These are phyloP conservation scores for Fonsecaea pugnacius DNA, from an alignment of 2,329 filamentous ascomycete genomes.

Conservation along the genomic window DNA sequence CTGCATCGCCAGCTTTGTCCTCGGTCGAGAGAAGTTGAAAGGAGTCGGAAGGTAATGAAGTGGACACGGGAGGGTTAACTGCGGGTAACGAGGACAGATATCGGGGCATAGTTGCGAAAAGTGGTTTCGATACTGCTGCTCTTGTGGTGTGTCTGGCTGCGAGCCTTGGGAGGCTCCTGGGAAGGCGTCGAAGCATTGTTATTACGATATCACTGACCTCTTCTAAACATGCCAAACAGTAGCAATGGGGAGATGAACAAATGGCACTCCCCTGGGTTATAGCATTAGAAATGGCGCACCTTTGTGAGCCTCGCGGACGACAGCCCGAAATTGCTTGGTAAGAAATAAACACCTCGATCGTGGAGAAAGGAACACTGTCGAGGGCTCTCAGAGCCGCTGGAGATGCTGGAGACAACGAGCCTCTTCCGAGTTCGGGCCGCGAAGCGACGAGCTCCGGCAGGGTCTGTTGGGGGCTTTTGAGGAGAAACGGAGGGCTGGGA, in stretches of 20 bases:
- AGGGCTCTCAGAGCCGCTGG: neutral
- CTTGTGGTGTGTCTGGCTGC: conserved; percentile 17
- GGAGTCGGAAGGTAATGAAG: conserved; percentile 69
- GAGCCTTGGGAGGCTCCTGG: conserved; percentile 31
- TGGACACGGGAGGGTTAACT: conserved; percentile 66
- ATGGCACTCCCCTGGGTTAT: neutral
- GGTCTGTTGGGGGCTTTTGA: neutral
- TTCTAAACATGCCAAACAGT: conserved; percentile 4
- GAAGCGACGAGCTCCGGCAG: conserved; percentile 10
- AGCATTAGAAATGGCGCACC: conserved; percentile 5
- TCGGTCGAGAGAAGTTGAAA: conserved; percentile 83
- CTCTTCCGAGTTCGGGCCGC: conserved; percentile 11
- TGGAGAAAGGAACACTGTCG: neutral
- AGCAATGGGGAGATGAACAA: neutral
- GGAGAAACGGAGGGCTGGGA: conserved; percentile 5
- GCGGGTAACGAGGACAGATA: conserved; percentile 62
- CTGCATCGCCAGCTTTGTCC: conserved; percentile 76
- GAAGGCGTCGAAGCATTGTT: conserved; percentile 31
- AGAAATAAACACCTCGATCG: neutral
- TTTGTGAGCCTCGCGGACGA: conserved; percentile 1
- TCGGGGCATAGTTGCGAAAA: conserved; percentile 38
- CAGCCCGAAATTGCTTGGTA: conserved; percentile 23
- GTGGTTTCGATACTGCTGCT: conserved; percentile 18
- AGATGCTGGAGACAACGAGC: neutral
- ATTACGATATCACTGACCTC: conserved; percentile 1